Evolutionary conservation across 2,329 filamentous ascomycete species (phyloP).

Genomic region (Myriosclerotinia scirpicola): DNA sequence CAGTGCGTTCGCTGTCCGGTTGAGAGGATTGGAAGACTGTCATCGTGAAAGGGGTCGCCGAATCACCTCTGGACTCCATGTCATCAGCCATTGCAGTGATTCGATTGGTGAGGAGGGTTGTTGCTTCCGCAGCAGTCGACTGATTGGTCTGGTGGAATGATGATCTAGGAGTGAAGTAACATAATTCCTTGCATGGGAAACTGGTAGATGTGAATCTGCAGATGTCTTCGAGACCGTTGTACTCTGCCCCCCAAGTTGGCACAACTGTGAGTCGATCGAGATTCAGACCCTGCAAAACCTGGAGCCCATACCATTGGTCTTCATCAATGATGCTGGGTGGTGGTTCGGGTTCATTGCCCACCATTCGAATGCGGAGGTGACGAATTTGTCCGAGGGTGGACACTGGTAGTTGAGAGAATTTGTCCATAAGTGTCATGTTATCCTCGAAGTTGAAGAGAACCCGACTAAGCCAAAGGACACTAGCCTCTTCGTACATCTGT

Average conservation of each 20-base stretch:
- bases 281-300: background rate
- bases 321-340: background rate
- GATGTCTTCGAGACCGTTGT: too few species aligned
- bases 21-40: background rate
- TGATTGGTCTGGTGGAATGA: background rate
- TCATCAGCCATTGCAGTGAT: too few species aligned
- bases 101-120: too few species aligned
- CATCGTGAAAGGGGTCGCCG: background rate
- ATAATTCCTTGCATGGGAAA: constrained; percentile 6
- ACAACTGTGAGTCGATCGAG: background rate
- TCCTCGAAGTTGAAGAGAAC: constrained; percentile 11
- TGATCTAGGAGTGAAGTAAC: background rate
- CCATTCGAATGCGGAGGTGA: background rate
- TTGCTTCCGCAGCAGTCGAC: too few species aligned
- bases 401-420: background rate
- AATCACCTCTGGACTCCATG: background rate
- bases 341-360: background rate
- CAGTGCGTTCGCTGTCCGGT: background rate
- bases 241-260: too few species aligned
- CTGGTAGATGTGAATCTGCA: background rate
- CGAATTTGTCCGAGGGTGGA: background rate
- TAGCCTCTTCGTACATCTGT: background rate
- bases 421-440: background rate
- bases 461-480: background rate
- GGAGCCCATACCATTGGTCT: background rate